These are phyloP conservation scores for Adenanthera pavonina DNA, from an alignment of 306 rosid genomes.

Conservation along the genomic window DNA sequence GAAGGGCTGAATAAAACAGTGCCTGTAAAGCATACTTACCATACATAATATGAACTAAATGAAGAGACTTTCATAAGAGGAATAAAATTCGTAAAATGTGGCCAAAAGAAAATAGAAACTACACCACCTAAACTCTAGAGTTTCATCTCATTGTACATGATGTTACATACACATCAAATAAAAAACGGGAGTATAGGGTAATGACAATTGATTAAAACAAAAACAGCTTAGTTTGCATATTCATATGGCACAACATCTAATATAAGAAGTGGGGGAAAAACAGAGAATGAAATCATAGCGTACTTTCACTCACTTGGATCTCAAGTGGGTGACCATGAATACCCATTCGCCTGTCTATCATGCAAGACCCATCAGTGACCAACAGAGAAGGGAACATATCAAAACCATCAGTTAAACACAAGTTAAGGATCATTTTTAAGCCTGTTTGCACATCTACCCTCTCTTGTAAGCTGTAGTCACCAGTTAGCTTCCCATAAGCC, in stretches of 20 bases:
- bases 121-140: slow-evolving; percentile 5
- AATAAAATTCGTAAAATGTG: neutral
- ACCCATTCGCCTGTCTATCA: slow-evolving; percentile 98
- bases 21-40: slow-evolving; percentile 62
- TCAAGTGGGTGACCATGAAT: slow-evolving; percentile 99
- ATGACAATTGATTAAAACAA: neutral
- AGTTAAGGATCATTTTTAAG: slow-evolving; percentile 90
- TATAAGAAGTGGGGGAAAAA: neutral
- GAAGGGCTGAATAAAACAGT: slow-evolving; percentile 90
- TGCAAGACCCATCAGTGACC: slow-evolving; percentile 98
- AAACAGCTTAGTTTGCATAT: slow-evolving; percentile 31
- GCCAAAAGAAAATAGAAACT: slow-evolving; percentile 13
- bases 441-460: slow-evolving; percentile 97
- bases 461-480: slow-evolving; percentile 88
- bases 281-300: slow-evolving; percentile 31
- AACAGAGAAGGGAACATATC: slow-evolving; percentile 97
- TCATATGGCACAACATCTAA: slow-evolving; percentile 26
- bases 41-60: slow-evolving; percentile 33
- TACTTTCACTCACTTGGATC: slow-evolving; percentile 75
- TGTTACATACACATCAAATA: slow-evolving; percentile 2
- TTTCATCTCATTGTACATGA: slow-evolving; percentile 29
- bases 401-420: slow-evolving; percentile 97
- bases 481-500: slow-evolving; percentile 91
- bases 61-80: slow-evolving; percentile 12
- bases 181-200: slow-evolving; percentile 18